These are phyloP conservation scores for Irpex lacteus DNA, from an alignment of 1,284 basidiomycete genomes.

Conservation along the genomic window DNA sequence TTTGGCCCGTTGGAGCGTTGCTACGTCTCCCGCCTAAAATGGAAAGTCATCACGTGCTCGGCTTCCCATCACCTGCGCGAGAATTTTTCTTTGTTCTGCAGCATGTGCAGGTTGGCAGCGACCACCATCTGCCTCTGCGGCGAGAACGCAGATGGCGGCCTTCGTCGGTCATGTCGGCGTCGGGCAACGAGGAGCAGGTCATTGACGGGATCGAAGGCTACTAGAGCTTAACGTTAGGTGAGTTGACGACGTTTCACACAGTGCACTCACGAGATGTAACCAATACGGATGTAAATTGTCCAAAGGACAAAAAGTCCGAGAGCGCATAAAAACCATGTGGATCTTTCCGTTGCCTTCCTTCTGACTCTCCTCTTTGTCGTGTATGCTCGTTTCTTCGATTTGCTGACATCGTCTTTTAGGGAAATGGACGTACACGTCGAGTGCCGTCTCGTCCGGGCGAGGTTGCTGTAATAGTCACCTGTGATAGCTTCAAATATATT, in stretches of 20 bases:
- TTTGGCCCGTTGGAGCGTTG: slow-evolving; percentile 14
- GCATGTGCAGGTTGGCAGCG: not conserved
- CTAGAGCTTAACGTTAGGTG: not conserved
- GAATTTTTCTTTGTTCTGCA: not conserved
- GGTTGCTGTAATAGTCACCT: too few relatives aligned
- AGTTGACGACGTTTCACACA: not conserved
- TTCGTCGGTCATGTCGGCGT: not conserved
- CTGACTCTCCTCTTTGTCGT: slow-evolving; percentile 36
- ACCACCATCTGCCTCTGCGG: not conserved
- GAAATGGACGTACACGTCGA: too few relatives aligned
- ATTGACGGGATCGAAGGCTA: not conserved
- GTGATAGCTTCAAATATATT: too few relatives aligned
- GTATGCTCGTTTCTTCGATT: not conserved
- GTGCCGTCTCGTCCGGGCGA: too few relatives aligned
- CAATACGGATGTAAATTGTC: slow-evolving; percentile 66
- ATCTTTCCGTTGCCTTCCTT: slow-evolving; percentile 76
- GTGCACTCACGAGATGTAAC: slow-evolving; percentile 36
- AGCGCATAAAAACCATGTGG: slow-evolving; percentile 69
- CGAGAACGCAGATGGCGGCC: not conserved
- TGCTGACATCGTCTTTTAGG: not conserved
- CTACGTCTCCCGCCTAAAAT: not conserved
- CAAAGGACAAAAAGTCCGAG: slow-evolving; percentile 50
- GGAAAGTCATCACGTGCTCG: not conserved
- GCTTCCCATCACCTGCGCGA: not conserved
- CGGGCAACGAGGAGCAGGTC: not conserved